Base-by-base conservation (phyloP, 2,329 filamentous ascomycete species). In the Rhinocladiella mackenziei region DNA sequence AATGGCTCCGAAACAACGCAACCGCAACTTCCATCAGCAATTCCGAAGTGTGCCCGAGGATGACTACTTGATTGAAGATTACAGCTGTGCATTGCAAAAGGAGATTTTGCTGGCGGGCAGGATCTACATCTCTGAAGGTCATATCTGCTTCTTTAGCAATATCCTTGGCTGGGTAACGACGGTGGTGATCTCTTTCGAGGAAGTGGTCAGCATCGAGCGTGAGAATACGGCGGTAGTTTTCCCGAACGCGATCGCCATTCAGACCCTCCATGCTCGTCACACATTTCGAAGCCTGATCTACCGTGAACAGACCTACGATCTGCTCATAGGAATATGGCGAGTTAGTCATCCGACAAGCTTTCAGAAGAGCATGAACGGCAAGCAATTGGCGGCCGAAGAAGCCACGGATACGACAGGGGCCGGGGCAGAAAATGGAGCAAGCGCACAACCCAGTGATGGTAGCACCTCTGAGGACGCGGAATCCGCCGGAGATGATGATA, bases 111-210 rank as follows among this genome's bases (percentile, higher is more conserved):
- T 94, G 5, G 92, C 96, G 56, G 92, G 92, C 4, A 80, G 92
- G 29, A 76, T 98, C 10, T 98, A 98, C 60, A 87, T 98, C 30
- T 97, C 92, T 0, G 92, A 98, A 68, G 89, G 91, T 8, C 91
- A 98, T 62, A 80, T 98, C 34, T 98, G 92, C 71, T 98, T 98
- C 67, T 96, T 89, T 60, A 97, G 92, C 72, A 98, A 98, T 62
- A 98, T 98, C 55, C 78, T 98, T 34, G 92, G 92, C 41, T 98
- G 92, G 92, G 86, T 94, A 15, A 98, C 92, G 0, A 98, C 92
- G 1, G 73, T 98, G 30, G 91, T 98, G 39, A 95, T 98, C 71
- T 94, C 89, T 64, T 98, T 98, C 62, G 92, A 98, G 61, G 92
- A 98, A 65, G 87, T 98, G 45, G 87, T 97, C 14, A 89, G 91